These are phyloP conservation scores for Botrytis aclada DNA, from an alignment of 2,329 filamentous ascomycete genomes.

Conservation along the genomic window DNA sequence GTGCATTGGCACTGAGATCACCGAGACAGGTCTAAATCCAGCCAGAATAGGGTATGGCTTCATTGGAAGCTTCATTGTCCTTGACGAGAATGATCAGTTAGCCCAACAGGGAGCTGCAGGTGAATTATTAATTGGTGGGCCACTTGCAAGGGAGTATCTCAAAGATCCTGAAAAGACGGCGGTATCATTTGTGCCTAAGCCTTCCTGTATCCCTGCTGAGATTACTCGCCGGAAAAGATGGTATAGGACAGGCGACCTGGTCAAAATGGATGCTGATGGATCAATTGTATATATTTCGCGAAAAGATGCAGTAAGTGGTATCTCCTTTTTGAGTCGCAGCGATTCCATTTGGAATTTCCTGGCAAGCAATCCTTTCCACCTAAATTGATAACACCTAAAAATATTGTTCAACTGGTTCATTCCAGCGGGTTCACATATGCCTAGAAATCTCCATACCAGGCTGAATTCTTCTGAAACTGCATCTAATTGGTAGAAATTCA, in stretches of 20 bases:
- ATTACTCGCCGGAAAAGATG: conserved; percentile 43
- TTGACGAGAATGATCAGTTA: conserved; percentile 30
- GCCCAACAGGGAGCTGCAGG: conserved; percentile 37
- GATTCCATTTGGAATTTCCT: background rate
- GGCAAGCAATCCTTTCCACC: background rate
- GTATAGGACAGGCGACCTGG: conserved; percentile 61
- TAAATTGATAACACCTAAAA: background rate
- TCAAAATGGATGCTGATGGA: conserved; percentile 49
- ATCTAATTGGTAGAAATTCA: background rate
- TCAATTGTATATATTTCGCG: conserved; percentile 57
- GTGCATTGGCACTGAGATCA: conserved; percentile 1
- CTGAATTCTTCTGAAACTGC: background rate
- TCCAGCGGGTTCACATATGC: background rate
- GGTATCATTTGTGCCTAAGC: conserved; percentile 44
- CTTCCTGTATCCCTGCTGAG: conserved; percentile 42
- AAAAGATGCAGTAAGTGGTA: conserved; percentile 49
- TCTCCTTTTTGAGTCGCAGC: background rate
- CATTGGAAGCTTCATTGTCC: conserved; percentile 6
- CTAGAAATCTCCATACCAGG: background rate
- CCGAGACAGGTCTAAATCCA: background rate
- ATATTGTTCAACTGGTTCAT: background rate
- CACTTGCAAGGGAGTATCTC: conserved; percentile 42
- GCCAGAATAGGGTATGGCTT: background rate
- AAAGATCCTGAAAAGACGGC: conserved; percentile 40
- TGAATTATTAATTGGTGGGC: conserved; percentile 42